A percentile compares a stretch with the other conserved stretches of the same genome.
These are phyloP conservation scores for Chrysoporthe austroafricana DNA, from an alignment of 2,329 filamentous ascomycete genomes.

Conservation along the genomic window DNA sequence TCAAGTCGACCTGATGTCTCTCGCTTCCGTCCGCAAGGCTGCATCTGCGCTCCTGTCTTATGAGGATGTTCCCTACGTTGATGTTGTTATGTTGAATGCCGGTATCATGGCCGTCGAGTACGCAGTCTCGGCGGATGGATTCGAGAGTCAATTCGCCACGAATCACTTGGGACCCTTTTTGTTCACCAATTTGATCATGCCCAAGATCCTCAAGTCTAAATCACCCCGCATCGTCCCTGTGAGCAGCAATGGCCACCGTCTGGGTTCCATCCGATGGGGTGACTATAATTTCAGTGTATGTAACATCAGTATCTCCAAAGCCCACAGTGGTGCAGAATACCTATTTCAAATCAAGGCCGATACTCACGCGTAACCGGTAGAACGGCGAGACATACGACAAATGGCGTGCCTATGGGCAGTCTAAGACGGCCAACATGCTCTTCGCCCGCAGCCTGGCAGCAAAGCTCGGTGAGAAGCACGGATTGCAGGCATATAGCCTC, in stretches of 20 bases:
- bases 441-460: conserved; percentile 18
- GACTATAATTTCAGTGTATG: conserved; percentile 22
- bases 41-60: background rate
- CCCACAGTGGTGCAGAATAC: background rate
- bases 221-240: background rate
- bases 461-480: conserved; percentile 9
- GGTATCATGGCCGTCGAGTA: background rate
- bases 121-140: background rate
- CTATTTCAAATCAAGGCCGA: no score
- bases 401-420: conserved; percentile 20
- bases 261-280: conserved; percentile 11
- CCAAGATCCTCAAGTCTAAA: background rate
- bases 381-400: conserved; percentile 21
- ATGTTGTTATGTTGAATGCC: conserved; percentile 9
- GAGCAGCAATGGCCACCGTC: conserved; percentile 17
- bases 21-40: conserved; percentile 4
- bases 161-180: conserved; percentile 6
- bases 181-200: conserved; percentile 3
- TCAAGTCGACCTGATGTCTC: conserved; percentile 9
- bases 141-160: conserved; percentile 11
- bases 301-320: background rate
- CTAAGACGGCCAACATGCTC: conserved; percentile 21
- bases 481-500: conserved; percentile 11
- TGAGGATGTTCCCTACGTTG: background rate
- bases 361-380: background rate